Evolutionary conservation across 306 rosid genomes (phyloP).

Genomic region (Sindora glabra): DNA sequence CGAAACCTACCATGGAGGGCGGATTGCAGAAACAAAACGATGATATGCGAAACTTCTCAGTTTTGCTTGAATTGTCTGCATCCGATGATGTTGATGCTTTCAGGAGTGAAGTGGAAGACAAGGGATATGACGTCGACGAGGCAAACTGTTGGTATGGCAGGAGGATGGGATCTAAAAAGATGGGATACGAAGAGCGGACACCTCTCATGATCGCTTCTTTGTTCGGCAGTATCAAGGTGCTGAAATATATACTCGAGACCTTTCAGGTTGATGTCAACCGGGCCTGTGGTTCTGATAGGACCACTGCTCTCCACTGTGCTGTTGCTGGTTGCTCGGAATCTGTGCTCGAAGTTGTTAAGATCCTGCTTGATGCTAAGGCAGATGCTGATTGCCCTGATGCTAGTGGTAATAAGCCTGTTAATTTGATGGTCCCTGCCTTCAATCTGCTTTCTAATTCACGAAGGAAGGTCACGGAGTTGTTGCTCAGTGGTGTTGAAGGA

Average conservation of each 20-base stretch:
- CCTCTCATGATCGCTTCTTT: constrained; percentile 91
- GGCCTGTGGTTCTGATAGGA: constrained; percentile 67
- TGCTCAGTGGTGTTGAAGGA: constrained; percentile 52
- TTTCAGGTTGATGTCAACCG: constrained; percentile 65
- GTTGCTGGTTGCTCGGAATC: constrained; percentile 67
- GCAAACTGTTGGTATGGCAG: constrained; percentile 88
- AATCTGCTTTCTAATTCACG: constrained; percentile 34
- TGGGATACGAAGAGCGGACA: constrained; percentile 84
- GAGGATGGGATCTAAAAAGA: constrained; percentile 79
- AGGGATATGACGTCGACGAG: constrained; percentile 52
- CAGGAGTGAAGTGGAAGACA: constrained; percentile 57
- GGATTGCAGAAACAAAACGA: constrained; percentile 47
- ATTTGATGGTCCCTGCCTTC: constrained; percentile 51
- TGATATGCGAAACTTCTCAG: constrained; percentile 24
- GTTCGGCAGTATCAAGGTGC: constrained; percentile 67
- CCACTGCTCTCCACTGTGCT: constrained; percentile 93
- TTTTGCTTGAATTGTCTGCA: constrained; percentile 81
- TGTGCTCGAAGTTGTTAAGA: constrained; percentile 60
- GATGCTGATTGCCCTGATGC: constrained; percentile 48
- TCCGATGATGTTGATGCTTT: constrained; percentile 66
- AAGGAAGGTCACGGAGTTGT: constrained; percentile 65
- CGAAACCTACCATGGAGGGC: constrained; percentile 50
- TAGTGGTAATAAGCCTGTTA: constrained; percentile 53
- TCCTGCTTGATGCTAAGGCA: constrained; percentile 72
- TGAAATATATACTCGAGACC: constrained; percentile 52